Conservation (phyloP, 2,329 filamentous ascomycete genomes). For the Epicoccum sorghinum region DNA sequence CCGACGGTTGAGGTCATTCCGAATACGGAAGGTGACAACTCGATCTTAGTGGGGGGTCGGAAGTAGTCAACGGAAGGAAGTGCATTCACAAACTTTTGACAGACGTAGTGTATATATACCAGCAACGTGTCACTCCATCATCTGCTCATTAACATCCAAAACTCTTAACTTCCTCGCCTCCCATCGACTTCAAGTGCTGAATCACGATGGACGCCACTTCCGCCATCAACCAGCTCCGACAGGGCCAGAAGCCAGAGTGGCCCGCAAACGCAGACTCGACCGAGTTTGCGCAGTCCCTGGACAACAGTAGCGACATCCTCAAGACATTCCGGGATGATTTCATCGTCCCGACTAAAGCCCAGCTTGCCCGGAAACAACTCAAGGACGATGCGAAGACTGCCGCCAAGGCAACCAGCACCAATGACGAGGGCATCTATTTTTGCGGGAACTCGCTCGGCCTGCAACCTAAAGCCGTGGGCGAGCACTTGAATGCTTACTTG, state of each 20-base stretch:
- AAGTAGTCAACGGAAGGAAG: slow-evolving; percentile 10
- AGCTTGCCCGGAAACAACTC: slow-evolving; percentile 68
- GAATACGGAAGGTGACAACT: slow-evolving; percentile 23
- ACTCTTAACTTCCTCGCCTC: not conserved
- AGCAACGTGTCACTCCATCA: slow-evolving; percentile 8
- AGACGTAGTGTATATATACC: slow-evolving; percentile 24
- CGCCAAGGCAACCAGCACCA: slow-evolving; percentile 37
- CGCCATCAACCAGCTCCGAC: slow-evolving; percentile 35
- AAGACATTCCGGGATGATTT: slow-evolving; percentile 67
- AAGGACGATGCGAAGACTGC: slow-evolving; percentile 41
- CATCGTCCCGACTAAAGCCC: slow-evolving; percentile 74
- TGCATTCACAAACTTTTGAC: slow-evolving; percentile 9
- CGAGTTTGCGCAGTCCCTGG: slow-evolving; percentile 36
- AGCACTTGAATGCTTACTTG: slow-evolving; percentile 74
- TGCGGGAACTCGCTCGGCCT: slow-evolving; percentile 89
- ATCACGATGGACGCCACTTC: slow-evolving; percentile 31
- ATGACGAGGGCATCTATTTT: slow-evolving; percentile 71
- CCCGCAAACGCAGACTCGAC: slow-evolving; percentile 29
- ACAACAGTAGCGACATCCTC: slow-evolving; percentile 42
- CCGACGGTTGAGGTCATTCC: slow-evolving; percentile 3
- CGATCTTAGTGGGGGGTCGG: not conserved
- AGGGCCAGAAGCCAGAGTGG: slow-evolving; percentile 39
- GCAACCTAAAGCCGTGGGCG: slow-evolving; percentile 72
- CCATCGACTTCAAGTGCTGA: slow-evolving; percentile 10
- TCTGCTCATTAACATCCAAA: slow-evolving; percentile 1